Base-by-base conservation (phyloP, 805 yeast genomes). In the Nakazawaea sp. region DNA sequence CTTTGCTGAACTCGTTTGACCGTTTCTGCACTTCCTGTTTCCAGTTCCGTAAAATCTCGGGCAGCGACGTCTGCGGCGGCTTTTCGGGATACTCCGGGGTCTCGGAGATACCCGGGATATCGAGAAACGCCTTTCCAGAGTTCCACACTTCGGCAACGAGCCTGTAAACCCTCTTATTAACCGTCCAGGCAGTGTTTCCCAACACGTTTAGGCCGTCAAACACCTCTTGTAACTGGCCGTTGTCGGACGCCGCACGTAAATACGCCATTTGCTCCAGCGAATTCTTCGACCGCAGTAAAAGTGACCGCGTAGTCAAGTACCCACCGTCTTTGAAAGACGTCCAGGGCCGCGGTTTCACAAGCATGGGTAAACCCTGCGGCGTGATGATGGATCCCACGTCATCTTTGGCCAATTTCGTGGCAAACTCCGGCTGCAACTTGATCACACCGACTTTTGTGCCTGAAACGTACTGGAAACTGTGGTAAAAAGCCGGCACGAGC, bases 291-390 rank as follows among this genome's bases (percentile, higher is more conserved):
- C 97, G 72, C 48, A 92, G 74, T 27, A 92, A 62, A 4, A 69
- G 59, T 13, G 76, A 68, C 43, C 72, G 76, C 11, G 82, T 67
- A 51, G 77, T 79, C 41, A 73, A 65, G 51, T 86, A 89, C 0
- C 97, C 98, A 47, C 98, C 98, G 39, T 73, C 72, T 50, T 80
- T 78, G 72, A 80, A 79, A 9, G 76, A 62, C 1, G 77, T 70
- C 98, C 98, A 92, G 4, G 87, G 86, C 38, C 78, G 66, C n/a
- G 98, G 98, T 44, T 77, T 75, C 7, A 84, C 81, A 33, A 92
- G 66, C 98, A 92, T 92, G 7, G 98, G 98, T 36, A 92, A 66
- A 43, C 74, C 68, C 56, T 90, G 97, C 0, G 97, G 96, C 16
- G 71, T 57, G 4, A 83, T 75, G 1, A 83, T 68, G 35, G 81